A percentile compares a stretch with the other conserved stretches of the same genome.
Conservation (phyloP, 768 basidiomycete species). For the Naganishia randhawae region DNA sequence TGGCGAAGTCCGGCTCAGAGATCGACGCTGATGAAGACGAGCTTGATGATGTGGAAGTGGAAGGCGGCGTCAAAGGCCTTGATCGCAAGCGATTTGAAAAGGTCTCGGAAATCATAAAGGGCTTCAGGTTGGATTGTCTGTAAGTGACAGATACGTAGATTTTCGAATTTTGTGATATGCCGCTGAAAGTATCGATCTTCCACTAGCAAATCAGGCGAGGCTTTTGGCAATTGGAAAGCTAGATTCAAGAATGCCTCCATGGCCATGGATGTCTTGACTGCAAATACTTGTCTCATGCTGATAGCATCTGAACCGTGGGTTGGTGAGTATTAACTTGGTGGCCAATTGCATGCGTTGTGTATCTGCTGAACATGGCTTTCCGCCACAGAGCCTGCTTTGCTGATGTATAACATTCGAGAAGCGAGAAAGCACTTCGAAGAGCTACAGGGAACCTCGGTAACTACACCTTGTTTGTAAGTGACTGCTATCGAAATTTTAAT, state of each 20-base stretch:
- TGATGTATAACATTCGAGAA: constrained; percentile 81
- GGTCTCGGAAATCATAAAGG: constrained; percentile 78
- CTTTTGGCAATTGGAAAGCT: constrained; percentile 44
- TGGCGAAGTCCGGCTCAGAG: constrained; percentile 58
- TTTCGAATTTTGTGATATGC: neutral
- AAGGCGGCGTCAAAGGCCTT: constrained; percentile 49
- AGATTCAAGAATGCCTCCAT: constrained; percentile 45
- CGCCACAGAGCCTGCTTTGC: constrained; percentile 73
- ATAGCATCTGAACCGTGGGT: constrained; percentile 84
- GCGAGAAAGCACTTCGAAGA: constrained; percentile 84
- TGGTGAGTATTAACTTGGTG: constrained; percentile 56
- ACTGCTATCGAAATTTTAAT: neutral
- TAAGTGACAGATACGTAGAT: constrained; percentile 51
- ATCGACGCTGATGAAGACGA: constrained; percentile 41
- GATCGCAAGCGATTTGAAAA: constrained; percentile 54
- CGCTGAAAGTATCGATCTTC: neutral
- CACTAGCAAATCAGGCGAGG: constrained; percentile 12
- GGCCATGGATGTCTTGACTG: constrained; percentile 78
- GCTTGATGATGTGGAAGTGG: constrained; percentile 46
- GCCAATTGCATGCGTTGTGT: neutral
- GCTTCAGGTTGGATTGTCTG: constrained; percentile 86
- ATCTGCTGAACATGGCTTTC: constrained; percentile 15
- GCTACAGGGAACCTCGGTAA: constrained; percentile 51
- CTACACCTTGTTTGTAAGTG: constrained; percentile 46
- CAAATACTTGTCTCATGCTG: constrained; percentile 86